Percentiles rank a stretch among this genome's conserved stretches.
These are phyloP conservation scores for Clathrospora elynae DNA, from an alignment of 2,329 filamentous ascomycete species.

Conservation along the genomic window DNA sequence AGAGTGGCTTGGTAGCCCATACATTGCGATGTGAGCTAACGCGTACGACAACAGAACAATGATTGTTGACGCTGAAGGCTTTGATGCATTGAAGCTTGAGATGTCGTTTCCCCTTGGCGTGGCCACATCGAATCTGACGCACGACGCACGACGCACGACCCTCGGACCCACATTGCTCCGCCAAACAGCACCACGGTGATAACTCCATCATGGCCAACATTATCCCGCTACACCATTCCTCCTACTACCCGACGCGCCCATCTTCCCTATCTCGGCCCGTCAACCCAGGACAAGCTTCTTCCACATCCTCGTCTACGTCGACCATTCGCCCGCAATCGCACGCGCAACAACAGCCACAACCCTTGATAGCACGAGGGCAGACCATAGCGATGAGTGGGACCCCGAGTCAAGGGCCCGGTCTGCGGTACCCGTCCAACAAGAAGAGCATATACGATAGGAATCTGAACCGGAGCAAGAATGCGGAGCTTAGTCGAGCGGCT, in stretches of 20 bases:
- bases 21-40: too few relatives aligned
- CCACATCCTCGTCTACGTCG: conserved; percentile 8
- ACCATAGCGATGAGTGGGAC: conserved; percentile 34
- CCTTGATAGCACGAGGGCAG: conserved; percentile 14
- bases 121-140: conserved; percentile 13
- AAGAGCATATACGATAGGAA: conserved; percentile 99
- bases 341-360: conserved; percentile 11
- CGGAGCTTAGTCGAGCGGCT: conserved; percentile 88
- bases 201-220: conserved; percentile 30
- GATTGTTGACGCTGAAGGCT: neutral
- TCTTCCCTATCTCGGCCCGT: conserved; percentile 10
- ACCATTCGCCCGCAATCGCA: conserved; percentile 11
- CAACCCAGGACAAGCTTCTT: conserved; percentile 5
- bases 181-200: conserved; percentile 15
- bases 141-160: conserved; percentile 27
- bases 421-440: conserved; percentile 88
- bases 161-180: conserved; percentile 27
- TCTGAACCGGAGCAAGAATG: conserved; percentile 83
- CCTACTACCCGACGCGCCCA: conserved; percentile 18
- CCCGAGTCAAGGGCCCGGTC: conserved; percentile 53
- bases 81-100: conserved; percentile 18
- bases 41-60: too few relatives aligned
- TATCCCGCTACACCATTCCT: conserved; percentile 24
- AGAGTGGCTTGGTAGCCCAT: too few relatives aligned
- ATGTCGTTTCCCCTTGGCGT: conserved; percentile 14